Percentiles rank a stretch among this genome's conserved stretches.
These are phyloP conservation scores for Piromyces finnis DNA, from an alignment of 192 early-diverging fungal genomes.

Conservation along the genomic window DNA sequence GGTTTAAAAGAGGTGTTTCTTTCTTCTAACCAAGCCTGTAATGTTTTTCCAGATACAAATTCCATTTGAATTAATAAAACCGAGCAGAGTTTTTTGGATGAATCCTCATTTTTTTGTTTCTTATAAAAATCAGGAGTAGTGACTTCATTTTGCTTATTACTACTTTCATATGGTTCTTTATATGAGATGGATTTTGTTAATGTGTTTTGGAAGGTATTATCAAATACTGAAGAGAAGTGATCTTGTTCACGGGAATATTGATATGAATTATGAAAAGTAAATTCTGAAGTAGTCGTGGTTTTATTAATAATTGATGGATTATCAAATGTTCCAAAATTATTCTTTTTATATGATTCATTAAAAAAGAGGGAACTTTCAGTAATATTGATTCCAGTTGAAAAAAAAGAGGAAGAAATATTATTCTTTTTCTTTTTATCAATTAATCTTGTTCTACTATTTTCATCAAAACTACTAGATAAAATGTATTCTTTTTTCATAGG, in stretches of 20 bases:
- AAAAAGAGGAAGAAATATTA: neutral
- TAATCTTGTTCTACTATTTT: neutral
- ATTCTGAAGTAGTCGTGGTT: no score
- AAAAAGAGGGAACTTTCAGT: neutral
- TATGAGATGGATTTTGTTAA: no score
- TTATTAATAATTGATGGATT: no score
- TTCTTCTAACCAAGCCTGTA: neutral
- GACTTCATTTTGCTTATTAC: no score
- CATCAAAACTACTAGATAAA: neutral
- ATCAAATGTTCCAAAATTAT: neutral
- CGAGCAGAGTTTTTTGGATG: neutral
- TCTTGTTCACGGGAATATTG: neutral
- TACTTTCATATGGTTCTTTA: no score
- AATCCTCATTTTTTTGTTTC: neutral
- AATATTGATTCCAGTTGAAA: neutral
- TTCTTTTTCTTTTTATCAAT: neutral
- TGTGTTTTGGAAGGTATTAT: neutral
- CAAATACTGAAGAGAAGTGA: neutral
- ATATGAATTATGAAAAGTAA: neutral
- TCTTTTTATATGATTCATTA: neutral
- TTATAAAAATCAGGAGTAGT: neutral
- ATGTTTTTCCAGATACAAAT: neutral
- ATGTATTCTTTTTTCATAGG: neutral
- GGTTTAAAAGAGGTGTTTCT: neutral
- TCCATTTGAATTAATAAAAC: neutral